These are phyloP conservation scores for Vigna trinervia DNA, from an alignment of 306 rosid genomes.

Conservation along the genomic window DNA sequence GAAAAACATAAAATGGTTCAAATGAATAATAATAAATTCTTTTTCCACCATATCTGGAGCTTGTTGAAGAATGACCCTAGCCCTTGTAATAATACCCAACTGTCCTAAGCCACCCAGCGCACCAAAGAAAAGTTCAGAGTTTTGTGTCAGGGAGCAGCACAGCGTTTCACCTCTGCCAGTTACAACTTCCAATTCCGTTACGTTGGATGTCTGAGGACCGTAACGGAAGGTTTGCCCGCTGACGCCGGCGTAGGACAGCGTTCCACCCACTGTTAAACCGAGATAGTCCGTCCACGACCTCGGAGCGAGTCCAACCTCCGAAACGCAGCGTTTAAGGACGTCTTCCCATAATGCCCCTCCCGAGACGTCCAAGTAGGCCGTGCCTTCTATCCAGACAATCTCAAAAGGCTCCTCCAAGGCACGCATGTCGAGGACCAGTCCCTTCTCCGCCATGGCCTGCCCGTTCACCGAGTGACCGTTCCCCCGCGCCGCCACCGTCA, in stretches of 20 bases:
- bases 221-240: slow-evolving; percentile 19
- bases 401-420: not conserved
- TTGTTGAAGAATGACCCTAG: slow-evolving; percentile 1
- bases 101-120: slow-evolving; percentile 25
- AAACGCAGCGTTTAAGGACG: slow-evolving; percentile 21
- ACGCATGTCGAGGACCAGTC: slow-evolving; percentile 21
- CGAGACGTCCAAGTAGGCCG: not conserved
- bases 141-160: slow-evolving; percentile 20
- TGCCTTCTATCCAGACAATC: slow-evolving; percentile 12
- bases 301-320: slow-evolving; percentile 7
- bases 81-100: slow-evolving; percentile 14
- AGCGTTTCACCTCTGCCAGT: slow-evolving; percentile 7
- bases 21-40: not conserved
- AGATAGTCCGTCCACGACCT: slow-evolving; percentile 28
- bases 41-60: slow-evolving; percentile 7
- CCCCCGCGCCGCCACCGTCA: slow-evolving; percentile 26
- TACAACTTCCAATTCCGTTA: slow-evolving; percentile 26
- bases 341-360: slow-evolving; percentile 36
- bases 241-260: not conserved
- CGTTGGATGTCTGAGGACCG: slow-evolving; percentile 34
- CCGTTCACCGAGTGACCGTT: slow-evolving; percentile 13
- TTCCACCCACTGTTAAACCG: slow-evolving; percentile 4
- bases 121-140: slow-evolving; percentile 7
- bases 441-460: slow-evolving; percentile 25
- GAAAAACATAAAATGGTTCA: no score